Evolutionary conservation across 2,329 filamentous ascomycete species (phyloP).

Genomic region (Colletotrichum spinosum): DNA sequence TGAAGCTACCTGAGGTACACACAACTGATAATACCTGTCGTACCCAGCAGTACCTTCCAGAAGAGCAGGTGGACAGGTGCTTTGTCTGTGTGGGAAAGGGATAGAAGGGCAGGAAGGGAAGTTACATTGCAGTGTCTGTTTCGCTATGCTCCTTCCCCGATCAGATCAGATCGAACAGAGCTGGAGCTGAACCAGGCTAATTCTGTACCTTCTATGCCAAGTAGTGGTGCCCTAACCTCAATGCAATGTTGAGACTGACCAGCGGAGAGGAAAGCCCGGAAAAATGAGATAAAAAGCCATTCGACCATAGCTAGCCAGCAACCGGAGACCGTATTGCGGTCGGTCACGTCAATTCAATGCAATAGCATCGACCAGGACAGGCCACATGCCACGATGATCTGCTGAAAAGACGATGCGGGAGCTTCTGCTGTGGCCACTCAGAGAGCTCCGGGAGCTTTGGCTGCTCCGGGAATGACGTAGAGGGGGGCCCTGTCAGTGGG

Average conservation of each 20-base stretch:
- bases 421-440: conserved; percentile 32
- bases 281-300: neutral
- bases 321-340: neutral
- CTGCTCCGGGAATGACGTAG: conserved; percentile 36
- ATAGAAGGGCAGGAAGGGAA: conserved; percentile 1
- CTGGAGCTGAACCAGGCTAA: neutral
- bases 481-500: conserved; percentile 27
- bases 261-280: neutral
- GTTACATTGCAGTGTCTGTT: neutral
- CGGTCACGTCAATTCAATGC: conserved; percentile 36
- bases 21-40: too few species aligned
- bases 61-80: neutral
- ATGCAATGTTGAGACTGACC: neutral
- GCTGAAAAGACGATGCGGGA: conserved; percentile 35
- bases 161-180: conserved; percentile 1
- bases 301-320: too few species aligned
- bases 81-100: too few species aligned
- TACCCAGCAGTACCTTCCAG: too few species aligned
- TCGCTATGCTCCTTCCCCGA: conserved; percentile 1
- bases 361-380: conserved; percentile 11
- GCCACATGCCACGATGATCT: conserved; percentile 36
- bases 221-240: neutral
- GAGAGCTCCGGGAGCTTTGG: conserved; percentile 36
- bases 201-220: neutral
- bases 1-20: too few species aligned